Base-by-base conservation (phyloP, 139 green algal species). In the Micractinium sp. region DNA sequence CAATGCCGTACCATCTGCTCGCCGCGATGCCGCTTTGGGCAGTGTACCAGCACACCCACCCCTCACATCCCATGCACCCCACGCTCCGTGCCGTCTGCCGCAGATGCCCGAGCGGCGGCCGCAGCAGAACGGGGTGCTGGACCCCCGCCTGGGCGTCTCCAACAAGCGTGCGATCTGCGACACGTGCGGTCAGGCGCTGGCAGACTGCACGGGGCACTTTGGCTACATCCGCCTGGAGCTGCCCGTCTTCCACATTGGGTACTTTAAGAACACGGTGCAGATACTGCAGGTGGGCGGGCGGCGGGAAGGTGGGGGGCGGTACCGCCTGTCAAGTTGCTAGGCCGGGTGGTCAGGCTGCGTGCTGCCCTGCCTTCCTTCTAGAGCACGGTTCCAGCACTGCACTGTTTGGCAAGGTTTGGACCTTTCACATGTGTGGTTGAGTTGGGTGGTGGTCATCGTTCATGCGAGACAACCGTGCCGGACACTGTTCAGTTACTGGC, bases 221-320 rank as follows among this genome's bases (percentile, higher is more conserved):
- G 96, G 97, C n/a, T 98, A 99, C 91, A 97, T 99, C 86, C 93
- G 94, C 81, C 95, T 99, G 91, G 95, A 98, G 93, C 96, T 99
- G 89, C 98, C 98, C 1, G 98, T 99, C 13, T 99, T 99, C 93
- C 98, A 99, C 94, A 97, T 99, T 84, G 97, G 97, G 78, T 99
- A 99, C 95, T 98, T 99, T 93, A 98, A 98, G 85, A 95, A 95
- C 90, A 97, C 94, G 53, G 67, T 98, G 66, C 91, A 96, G 81
- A 95, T 98, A 41, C 94, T 99, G 92, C 97, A 84, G 78, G 78
- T 84, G 78, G 1, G 35, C 0, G 35, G 35, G 74, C 74, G 31
- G 4, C 3, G 23, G 9, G 73, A 19, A 39, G 73, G 63, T 16
- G 60, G 63, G 20, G 63, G 63, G 63, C 20, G 47, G 47, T 56